Evolutionary conservation across 768 basidiomycete species (phyloP).

Genomic region (Rhizopogon vulgaris): DNA sequence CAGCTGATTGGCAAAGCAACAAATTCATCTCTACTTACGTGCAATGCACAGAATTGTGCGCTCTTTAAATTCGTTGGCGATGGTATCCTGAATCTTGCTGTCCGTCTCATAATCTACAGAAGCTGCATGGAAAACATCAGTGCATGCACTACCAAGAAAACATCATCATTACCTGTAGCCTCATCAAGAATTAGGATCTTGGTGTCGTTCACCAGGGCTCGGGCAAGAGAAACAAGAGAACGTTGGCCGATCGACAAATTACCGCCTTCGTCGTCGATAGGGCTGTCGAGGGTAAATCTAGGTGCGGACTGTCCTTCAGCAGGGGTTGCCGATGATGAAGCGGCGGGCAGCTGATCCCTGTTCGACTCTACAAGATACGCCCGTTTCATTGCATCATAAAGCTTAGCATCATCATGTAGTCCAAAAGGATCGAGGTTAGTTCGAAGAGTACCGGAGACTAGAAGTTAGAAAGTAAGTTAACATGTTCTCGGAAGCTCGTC

Average conservation of each 20-base stretch:
- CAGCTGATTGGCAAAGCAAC: neutral
- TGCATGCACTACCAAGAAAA: neutral
- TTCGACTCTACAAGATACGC: constrained; percentile 69
- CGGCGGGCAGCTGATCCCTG: constrained; percentile 12
- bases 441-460: constrained; percentile 64
- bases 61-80: constrained; percentile 75
- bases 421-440: constrained; percentile 90
- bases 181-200: constrained; percentile 87
- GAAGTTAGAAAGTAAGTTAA: too few relatives aligned
- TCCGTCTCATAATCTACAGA: constrained; percentile 90
- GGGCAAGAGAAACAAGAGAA: constrained; percentile 79
- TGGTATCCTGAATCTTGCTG: constrained; percentile 86
- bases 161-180: constrained; percentile 53
- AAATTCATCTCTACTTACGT: constrained; percentile 40
- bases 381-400: constrained; percentile 87
- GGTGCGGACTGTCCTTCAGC: constrained; percentile 32
- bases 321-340: constrained; percentile 16
- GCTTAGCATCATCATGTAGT: constrained; percentile 64
- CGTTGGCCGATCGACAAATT: constrained; percentile 61
- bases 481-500: too few relatives aligned
- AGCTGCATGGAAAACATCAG: constrained; percentile 32
- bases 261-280: constrained; percentile 80
- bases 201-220: constrained; percentile 83
- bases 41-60: constrained; percentile 86
- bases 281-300: constrained; percentile 77